phyloP scores from a whole-genome alignment of 371 early-diverging fungal species.

The Homolaphlyctis polyrhiza region DNA sequence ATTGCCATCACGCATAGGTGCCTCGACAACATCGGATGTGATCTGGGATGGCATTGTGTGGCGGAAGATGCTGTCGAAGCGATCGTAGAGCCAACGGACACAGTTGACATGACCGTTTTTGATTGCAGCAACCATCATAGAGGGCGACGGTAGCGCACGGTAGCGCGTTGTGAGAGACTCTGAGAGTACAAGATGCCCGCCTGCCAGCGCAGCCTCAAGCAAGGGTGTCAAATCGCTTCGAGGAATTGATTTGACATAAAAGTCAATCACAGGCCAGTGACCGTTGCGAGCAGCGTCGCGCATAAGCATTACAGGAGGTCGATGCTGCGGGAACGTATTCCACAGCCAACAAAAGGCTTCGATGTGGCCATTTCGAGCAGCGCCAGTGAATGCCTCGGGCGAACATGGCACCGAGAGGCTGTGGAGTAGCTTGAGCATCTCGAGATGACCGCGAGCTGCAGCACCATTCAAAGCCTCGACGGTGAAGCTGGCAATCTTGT shows the following conservation, averaged over 20 bases:
- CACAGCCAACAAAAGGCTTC: not conserved
- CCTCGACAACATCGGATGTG: too few species aligned
- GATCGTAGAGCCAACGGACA: too few species aligned
- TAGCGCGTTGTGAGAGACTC: not conserved
- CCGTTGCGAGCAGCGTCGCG: not conserved
- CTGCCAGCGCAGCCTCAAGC: not conserved
- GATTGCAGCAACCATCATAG: too few species aligned
- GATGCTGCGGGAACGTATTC: not conserved
- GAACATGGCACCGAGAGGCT: not conserved
- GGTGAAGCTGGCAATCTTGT: not conserved
- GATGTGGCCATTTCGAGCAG: not conserved
- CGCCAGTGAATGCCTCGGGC: not conserved
- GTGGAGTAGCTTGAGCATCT: not conserved
- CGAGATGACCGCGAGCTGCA: not conserved
- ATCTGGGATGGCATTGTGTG: too few species aligned
- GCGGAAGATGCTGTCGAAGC: too few species aligned
- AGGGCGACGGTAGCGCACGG: not conserved
- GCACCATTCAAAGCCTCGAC: not conserved
- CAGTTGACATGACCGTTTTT: too few species aligned
- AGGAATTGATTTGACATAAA: not conserved
- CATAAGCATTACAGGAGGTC: not conserved
- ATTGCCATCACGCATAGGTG: too few species aligned
- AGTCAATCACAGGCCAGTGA: not conserved
- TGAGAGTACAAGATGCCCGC: not conserved
- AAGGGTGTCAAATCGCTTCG: not conserved